Evolutionary conservation across 2,329 filamentous ascomycete genomes (phyloP), one percentile per base, ranked within the genome.

Genomic region (Calonectria pseudoreteaudii): DNA sequence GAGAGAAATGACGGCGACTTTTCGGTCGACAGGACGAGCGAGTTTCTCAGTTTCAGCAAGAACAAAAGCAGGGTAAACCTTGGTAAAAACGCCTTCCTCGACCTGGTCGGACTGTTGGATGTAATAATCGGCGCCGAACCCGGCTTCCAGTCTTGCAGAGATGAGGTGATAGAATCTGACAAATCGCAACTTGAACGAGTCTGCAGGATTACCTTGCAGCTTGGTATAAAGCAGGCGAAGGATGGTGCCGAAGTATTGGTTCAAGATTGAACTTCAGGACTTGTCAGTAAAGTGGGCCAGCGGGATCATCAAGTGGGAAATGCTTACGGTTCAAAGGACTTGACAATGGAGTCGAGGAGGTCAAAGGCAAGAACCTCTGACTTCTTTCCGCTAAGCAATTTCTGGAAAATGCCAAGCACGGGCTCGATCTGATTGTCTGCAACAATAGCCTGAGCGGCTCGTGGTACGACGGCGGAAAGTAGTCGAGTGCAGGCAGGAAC

Each of bases 381-480:
- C 74, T 93, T 93, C 86, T 97, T 98, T 77, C 91, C 92, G 4
- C 90, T 90, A 52, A 98, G 88, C 14, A 99, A 90, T 81, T 95
- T 96, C 84, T 98, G 96, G 89, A 98, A 99, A 76, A 99, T 97
- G 71, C 95, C 95, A n/a, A 99, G 89, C 64, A 98, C 92, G 4
- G 94, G 92, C 82, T 97, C 95, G 50, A 98, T 85, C 84, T 98
- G 95, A 79, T 96, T 94, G 81, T 94, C 93, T 30, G 91, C 90
- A 23, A 94, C 87, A 78, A 99, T 95, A 53, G 92, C 90, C 71
- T 92, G 87, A 4, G 93, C 90, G 31, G 93, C 94, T 78, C 94
- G 93, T 20, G 94, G 93, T 78, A 98, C 93, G 78, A 98, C 94
- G 20, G 95, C 94, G 14, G 93, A 92, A 60, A 99, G 87, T 62